phyloP scores from a whole-genome alignment of 1,284 basidiomycete genomes.

The Spongiforma sp. region DNA sequence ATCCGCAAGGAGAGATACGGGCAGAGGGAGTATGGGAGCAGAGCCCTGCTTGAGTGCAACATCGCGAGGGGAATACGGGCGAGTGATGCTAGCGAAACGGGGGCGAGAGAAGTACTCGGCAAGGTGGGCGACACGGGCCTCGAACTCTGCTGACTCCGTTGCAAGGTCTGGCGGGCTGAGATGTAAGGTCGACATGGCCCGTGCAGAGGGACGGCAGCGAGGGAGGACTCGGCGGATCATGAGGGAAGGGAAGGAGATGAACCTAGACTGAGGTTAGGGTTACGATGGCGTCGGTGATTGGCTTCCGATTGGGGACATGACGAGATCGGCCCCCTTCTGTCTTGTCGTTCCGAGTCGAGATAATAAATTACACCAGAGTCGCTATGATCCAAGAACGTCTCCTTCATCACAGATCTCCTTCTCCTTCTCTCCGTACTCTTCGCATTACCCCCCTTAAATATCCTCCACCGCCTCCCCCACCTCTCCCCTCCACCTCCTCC shows the following conservation, averaged over 20 bases:
- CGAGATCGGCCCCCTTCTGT: constrained; percentile 17
- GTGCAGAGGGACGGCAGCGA: constrained; percentile 17
- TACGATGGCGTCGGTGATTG: constrained; percentile 19
- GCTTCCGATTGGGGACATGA: too few relatives aligned
- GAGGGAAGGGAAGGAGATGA: constrained; percentile 1
- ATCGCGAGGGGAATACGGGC: constrained; percentile 79
- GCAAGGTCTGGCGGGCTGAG: constrained; percentile 66
- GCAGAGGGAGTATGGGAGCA: constrained; percentile 80
- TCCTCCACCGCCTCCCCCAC: constrained; percentile 15
- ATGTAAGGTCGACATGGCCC: constrained; percentile 54
- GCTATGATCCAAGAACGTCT: too few relatives aligned
- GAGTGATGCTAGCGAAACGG: constrained; percentile 75
- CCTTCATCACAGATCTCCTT: constrained; percentile 19
- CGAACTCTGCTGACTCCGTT: constrained; percentile 72
- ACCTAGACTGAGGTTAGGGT: constrained; percentile 42
- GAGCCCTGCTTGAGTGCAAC: constrained; percentile 91
- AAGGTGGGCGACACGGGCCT: constrained; percentile 66
- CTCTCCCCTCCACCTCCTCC: constrained; percentile 9
- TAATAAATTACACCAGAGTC: not conserved
- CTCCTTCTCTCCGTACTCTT: constrained; percentile 27
- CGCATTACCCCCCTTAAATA: constrained; percentile 28
- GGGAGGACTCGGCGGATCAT: constrained; percentile 14
- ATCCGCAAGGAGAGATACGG: constrained; percentile 78
- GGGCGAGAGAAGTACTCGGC: constrained; percentile 77
- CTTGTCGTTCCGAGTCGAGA: constrained; percentile 1